Evolutionary conservation across 2,329 filamentous ascomycete genomes (phyloP), one percentile per base, ranked within the genome.

Genomic region (Xylariaceae sp.): DNA sequence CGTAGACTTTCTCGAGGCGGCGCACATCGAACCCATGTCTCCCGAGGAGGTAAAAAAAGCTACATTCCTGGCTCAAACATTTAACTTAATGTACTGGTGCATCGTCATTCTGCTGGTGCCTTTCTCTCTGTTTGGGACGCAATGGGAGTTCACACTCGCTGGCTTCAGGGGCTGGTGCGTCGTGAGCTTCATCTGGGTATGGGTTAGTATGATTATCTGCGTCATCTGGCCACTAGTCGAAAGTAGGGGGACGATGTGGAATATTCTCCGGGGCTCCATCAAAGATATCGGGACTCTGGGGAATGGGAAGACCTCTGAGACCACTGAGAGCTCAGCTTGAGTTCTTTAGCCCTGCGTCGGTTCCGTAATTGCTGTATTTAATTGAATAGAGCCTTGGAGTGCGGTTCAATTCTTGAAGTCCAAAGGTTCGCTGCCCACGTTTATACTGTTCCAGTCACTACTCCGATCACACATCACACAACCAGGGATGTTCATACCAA

Each of bases 1-100:
- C 4, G 62, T 69, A 4, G 65, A 67, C 45, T 70, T 62, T 43
- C 63, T 69, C 4, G 63, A 65, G 42, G 47, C 55, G 9, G 56
- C 59, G 4, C 57, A 68, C 38, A 66, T 64, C n/a, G 60, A 64
- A 42, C 67, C 66, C 2, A 66, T 72, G 60, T 62, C 69, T 33
- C 61, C 63, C 0, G 50, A 54, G 4, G 50, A 60, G 4, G 64
- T 65, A 4, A 57, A 56, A 26, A 60, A 62, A 38, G 61, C 61
- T 1, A 60, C 60, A 26, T 56, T 56, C 3, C 53, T 72, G 4
- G 69, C 68, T 12, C 52, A 62, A 33, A 41, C 42, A 4, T 64
- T 64, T 33, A 64, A 64, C 35, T 24, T 60, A 9, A 43, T 60
- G 7, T 68, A 67, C 41, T 56, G 65, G 34, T 44, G 55, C 4